Conservation (phyloP, 169 alveolate species). For the Cryptosporidium bovis region DNA sequence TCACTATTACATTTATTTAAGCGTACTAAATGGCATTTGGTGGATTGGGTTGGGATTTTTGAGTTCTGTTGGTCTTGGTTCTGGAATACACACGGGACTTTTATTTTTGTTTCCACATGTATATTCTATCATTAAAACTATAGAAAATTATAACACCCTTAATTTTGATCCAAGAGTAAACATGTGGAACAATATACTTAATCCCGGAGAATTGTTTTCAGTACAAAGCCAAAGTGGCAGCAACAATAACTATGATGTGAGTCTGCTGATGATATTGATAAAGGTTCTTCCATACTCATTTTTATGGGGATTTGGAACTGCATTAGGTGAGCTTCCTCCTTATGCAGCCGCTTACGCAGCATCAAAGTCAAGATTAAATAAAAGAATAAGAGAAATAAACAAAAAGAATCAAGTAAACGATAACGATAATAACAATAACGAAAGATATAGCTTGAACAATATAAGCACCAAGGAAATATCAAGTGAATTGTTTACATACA, state of each 20-base stretch:
- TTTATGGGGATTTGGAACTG: conserved; percentile 96
- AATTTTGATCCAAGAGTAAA: conserved; percentile 79
- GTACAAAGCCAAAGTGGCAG: conserved; percentile 36
- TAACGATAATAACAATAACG: conserved; percentile 2
- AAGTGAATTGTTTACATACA: too few relatives aligned
- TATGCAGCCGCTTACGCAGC: conserved; percentile 94
- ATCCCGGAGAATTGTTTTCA: conserved; percentile 52
- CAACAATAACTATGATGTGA: conserved; percentile 45
- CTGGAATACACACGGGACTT: conserved; percentile 86
- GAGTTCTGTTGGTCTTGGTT: conserved; percentile 84
- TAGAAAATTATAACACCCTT: conserved; percentile 79
- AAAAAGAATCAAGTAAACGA: conserved; percentile 1
- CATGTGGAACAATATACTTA: conserved; percentile 68
- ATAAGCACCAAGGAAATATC: too few relatives aligned
- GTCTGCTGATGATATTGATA: conserved; percentile 75
- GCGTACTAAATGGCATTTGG: conserved; percentile 78
- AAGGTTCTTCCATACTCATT: conserved; percentile 81
- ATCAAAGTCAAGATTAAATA: conserved; percentile 77
- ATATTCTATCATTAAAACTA: conserved; percentile 81
- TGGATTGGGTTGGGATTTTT: conserved; percentile 84
- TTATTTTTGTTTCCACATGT: conserved; percentile 85
- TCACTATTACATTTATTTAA: conserved; percentile 52
- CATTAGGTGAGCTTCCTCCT: conserved; percentile 96
- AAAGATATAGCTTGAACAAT: too few relatives aligned
- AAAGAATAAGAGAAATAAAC: conserved; percentile 18